These are phyloP conservation scores for Paramecium octaurelia DNA, from an alignment of 73 alveolate genomes.

Conservation along the genomic window DNA sequence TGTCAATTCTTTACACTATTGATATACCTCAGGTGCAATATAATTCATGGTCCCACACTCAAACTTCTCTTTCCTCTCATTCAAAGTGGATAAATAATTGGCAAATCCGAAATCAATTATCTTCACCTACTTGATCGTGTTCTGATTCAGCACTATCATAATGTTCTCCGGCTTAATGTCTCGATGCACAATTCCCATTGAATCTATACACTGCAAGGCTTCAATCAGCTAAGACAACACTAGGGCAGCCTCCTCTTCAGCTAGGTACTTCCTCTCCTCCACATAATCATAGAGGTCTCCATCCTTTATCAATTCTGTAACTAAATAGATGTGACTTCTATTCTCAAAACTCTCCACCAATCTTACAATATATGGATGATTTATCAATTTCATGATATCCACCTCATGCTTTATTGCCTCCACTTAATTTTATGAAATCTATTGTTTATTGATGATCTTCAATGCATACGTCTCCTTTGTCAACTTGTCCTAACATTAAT, in stretches of 20 bases:
- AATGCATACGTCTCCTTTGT: background rate
- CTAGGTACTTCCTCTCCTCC: background rate
- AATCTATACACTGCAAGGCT: conserved; percentile 60
- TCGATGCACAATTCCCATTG: conserved; percentile 71
- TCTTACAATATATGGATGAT: conserved; percentile 36
- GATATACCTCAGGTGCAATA: conserved; percentile 62
- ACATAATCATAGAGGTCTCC: conserved; percentile 49
- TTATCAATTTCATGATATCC: background rate
- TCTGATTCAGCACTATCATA: background rate
- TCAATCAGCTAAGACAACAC: conserved; percentile 58
- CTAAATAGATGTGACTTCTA: conserved; percentile 28
- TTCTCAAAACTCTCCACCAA: conserved; percentile 2
- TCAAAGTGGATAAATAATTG: background rate
- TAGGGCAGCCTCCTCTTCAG: conserved; percentile 28
- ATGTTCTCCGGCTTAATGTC: conserved; percentile 80
- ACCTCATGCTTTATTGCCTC: conserved; percentile 35
- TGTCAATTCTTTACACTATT: background rate
- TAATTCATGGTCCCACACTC: conserved; percentile 60
- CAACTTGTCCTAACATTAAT: background rate
- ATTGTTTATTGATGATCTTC: background rate
- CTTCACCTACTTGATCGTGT: background rate
- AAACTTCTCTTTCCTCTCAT: conserved; percentile 11
- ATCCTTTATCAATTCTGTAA: conserved; percentile 9
- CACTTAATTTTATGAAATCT: background rate
- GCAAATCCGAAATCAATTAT: conserved; percentile 54